phyloP scores from a whole-genome alignment of 495 filamentous ascomycete species.

The Pseudomonodictys pantanalensis region DNA sequence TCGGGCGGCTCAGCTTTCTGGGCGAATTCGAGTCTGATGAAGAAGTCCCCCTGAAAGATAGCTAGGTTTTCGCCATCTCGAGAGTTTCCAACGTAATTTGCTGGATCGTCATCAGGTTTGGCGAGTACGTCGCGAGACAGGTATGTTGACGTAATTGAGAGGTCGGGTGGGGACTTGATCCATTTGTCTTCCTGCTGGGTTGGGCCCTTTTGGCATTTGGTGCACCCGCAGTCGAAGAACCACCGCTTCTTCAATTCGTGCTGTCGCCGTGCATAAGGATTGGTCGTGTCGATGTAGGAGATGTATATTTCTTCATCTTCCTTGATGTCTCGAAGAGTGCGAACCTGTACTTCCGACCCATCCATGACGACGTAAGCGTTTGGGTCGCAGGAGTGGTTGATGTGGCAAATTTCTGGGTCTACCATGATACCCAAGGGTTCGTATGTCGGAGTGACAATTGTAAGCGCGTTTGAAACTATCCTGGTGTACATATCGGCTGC shows the following conservation, averaged over 20 bases:
- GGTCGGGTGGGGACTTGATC: slow-evolving; percentile 13
- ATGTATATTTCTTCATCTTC: slow-evolving; percentile 63
- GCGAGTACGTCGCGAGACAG: slow-evolving; percentile 12
- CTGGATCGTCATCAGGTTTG: slow-evolving; percentile 2
- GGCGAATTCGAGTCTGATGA: slow-evolving; percentile 11
- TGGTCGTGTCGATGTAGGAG: slow-evolving; percentile 64
- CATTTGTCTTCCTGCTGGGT: slow-evolving; percentile 32
- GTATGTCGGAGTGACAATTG: slow-evolving; percentile 56
- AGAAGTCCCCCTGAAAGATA: slow-evolving; percentile 29
- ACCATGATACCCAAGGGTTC: slow-evolving; percentile 62
- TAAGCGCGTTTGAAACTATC: slow-evolving; percentile 48
- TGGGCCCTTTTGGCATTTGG: slow-evolving; percentile 48
- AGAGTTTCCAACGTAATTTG: slow-evolving; percentile 27
- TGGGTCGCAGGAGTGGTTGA: slow-evolving; percentile 71
- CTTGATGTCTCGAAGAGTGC: slow-evolving; percentile 47
- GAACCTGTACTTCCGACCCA: slow-evolving; percentile 43
- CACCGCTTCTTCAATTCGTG: slow-evolving; percentile 56
- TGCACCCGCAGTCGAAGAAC: slow-evolving; percentile 65
- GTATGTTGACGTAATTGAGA: slow-evolving; percentile 16
- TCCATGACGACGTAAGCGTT: slow-evolving; percentile 66
- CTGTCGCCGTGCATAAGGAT: slow-evolving; percentile 48
- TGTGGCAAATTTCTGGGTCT: slow-evolving; percentile 54
- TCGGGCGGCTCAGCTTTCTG: slow-evolving; percentile 9
- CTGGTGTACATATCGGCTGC: slow-evolving; percentile 22
- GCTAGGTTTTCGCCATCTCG: slow-evolving; percentile 12